Evolutionary conservation across 2,329 filamentous ascomycete genomes (phyloP).

Genomic region (Simplicillium aogashimaense): DNA sequence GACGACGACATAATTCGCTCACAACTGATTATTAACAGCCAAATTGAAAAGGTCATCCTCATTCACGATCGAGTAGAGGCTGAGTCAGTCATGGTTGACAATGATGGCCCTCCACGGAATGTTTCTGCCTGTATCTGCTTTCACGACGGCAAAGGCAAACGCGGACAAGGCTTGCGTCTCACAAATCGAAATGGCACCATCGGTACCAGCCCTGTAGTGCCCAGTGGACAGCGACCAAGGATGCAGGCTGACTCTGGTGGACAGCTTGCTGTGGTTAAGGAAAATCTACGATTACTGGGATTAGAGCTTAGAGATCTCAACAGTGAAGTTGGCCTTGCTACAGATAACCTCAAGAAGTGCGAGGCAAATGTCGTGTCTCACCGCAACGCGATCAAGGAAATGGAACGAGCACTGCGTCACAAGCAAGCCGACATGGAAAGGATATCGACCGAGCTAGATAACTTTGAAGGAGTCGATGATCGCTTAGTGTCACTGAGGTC

Average conservation of each 20-base stretch:
- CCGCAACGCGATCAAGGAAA: constrained; percentile 16
- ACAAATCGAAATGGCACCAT: constrained; percentile 29
- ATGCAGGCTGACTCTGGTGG: constrained; percentile 70
- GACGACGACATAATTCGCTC: constrained; percentile 70
- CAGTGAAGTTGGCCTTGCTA: constrained; percentile 33
- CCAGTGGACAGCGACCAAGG: constrained; percentile 46
- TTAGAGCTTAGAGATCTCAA: constrained; percentile 43
- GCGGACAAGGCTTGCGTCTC: constrained; percentile 51
- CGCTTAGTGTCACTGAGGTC: constrained; percentile 48
- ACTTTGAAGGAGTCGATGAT: constrained; percentile 58
- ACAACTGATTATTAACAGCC: constrained; percentile 72
- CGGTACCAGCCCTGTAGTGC: constrained; percentile 30
- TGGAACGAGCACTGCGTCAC: constrained; percentile 47
- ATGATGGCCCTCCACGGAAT: constrained; percentile 50
- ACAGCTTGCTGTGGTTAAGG: constrained; percentile 46
- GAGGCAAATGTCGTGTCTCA: constrained; percentile 35
- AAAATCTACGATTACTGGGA: constrained; percentile 42
- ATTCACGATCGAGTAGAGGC: constrained; percentile 60
- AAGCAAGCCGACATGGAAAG: constrained; percentile 48
- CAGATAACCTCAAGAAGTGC: constrained; percentile 38
- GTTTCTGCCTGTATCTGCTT: constrained; percentile 64
- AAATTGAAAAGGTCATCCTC: constrained; percentile 77
- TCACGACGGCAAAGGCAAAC: constrained; percentile 44
- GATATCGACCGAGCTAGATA: constrained; percentile 50
- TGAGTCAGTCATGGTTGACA: constrained; percentile 56